phyloP scores from a whole-genome alignment of 192 early-diverging fungal genomes.

The Entomortierella chlamydospora region DNA sequence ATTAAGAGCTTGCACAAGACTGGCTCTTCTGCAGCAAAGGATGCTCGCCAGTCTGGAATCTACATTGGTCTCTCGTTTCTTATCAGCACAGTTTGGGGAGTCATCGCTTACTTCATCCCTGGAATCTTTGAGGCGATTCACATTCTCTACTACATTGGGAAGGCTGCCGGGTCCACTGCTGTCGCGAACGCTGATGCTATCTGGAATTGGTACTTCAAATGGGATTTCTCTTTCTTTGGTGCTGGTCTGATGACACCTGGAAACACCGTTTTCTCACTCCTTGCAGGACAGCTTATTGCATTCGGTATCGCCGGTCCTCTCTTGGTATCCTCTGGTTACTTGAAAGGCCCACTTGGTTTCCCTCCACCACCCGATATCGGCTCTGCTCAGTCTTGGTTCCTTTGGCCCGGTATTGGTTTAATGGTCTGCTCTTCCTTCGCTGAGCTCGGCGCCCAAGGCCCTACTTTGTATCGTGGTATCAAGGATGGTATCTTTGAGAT shows the following conservation, averaged over 20 bases:
- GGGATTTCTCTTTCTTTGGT: conserved; percentile 71
- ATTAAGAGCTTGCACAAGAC: conserved; percentile 67
- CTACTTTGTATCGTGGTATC: conserved; percentile 58
- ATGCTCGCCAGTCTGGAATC: conserved; percentile 61
- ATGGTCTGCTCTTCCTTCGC: conserved; percentile 75
- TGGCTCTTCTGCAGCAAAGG: conserved; percentile 57
- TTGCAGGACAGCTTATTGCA: conserved; percentile 62
- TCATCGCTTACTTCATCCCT: conserved; percentile 65
- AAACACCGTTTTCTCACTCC: conserved; percentile 64
- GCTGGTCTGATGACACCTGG: conserved; percentile 72
- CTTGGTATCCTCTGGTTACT: conserved; percentile 55
- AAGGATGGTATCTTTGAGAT: conserved; percentile 33
- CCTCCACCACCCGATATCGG: conserved; percentile 18
- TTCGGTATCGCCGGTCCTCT: conserved; percentile 72
- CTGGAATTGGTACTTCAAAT: conserved; percentile 61
- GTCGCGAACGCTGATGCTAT: conserved; percentile 61
- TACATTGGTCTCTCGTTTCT: conserved; percentile 61
- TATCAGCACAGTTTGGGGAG: conserved; percentile 57
- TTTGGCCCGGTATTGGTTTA: conserved; percentile 77
- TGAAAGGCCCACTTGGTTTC: conserved; percentile 45
- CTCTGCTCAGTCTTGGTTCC: conserved; percentile 72
- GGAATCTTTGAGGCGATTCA: conserved; percentile 53
- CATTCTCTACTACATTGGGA: conserved; percentile 63
- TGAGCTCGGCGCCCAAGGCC: conserved; percentile 64
- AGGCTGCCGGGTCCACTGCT: conserved; percentile 46